These are phyloP conservation scores for Nematocida sp. DNA, from an alignment of 371 early-diverging fungal genomes.

Conservation along the genomic window DNA sequence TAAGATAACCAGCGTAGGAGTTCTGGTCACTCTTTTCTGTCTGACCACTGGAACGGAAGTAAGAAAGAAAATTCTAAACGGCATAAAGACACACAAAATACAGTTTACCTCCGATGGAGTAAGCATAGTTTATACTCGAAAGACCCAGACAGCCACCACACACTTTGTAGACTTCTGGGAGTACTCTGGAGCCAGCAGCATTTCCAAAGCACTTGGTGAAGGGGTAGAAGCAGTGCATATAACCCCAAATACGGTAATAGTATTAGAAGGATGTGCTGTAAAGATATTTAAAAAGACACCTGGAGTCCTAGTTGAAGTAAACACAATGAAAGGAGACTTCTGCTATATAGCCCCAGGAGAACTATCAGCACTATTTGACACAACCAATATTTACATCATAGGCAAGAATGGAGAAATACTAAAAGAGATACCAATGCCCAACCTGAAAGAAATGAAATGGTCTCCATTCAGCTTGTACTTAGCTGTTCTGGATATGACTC, in stretches of 20 bases:
- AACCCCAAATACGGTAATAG: neutral
- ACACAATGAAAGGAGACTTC: neutral
- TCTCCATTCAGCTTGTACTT: slow-evolving; percentile 43
- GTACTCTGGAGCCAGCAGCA: neutral
- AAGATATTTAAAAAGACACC: slow-evolving; percentile 10
- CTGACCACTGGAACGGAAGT: slow-evolving; percentile 3
- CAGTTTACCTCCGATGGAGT: slow-evolving; percentile 1
- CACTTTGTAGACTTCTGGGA: slow-evolving; percentile 41
- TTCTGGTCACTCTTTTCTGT: neutral
- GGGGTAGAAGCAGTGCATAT: slow-evolving; percentile 1
- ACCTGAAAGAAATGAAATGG: slow-evolving; percentile 4
- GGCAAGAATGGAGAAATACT: slow-evolving; percentile 18
- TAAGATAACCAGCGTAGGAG: slow-evolving; percentile 1
- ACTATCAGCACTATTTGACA: neutral
- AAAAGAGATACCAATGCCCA: neutral
- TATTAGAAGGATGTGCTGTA: neutral
- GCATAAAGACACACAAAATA: slow-evolving; percentile 6
- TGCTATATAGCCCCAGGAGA: neutral
- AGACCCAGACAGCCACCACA: neutral
- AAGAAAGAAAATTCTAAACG: slow-evolving; percentile 20
- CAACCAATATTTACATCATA: neutral
- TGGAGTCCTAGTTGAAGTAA: neutral
- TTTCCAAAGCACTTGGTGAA: slow-evolving; percentile 34
- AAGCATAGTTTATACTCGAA: neutral
- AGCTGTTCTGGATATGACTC: slow-evolving; percentile 20